phyloP scores from a whole-genome alignment of 331 rosid species.

The Prunus yedoensis region DNA sequence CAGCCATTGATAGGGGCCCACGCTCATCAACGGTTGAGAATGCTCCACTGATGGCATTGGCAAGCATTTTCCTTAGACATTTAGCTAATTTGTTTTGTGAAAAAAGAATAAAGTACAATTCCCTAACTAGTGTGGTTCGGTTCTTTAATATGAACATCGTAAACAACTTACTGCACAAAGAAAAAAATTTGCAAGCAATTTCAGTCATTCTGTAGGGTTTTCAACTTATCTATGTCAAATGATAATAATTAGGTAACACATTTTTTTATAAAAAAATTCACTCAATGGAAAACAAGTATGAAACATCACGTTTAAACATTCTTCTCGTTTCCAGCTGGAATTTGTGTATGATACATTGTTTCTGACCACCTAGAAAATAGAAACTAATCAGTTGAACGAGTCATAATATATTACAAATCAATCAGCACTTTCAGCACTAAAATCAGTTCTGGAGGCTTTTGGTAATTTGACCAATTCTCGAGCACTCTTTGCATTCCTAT shows the following conservation, averaged over 20 bases:
- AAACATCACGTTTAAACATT: background rate
- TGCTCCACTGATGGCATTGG: too few relatives aligned
- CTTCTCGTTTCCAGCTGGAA: constrained; percentile 8
- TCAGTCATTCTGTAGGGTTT: too few relatives aligned
- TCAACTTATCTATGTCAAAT: background rate
- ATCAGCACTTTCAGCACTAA: constrained; percentile 77
- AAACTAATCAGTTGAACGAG: constrained; percentile 6
- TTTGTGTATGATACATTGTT: constrained; percentile 35
- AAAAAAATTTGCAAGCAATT: too few relatives aligned
- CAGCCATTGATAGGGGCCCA: too few relatives aligned
- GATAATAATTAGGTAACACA: background rate
- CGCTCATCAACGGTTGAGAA: too few relatives aligned
- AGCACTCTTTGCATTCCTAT: constrained; percentile 75
- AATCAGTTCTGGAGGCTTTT: constrained; percentile 98
- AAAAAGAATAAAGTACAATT: too few relatives aligned
- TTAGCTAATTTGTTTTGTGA: too few relatives aligned
- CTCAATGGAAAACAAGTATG: background rate
- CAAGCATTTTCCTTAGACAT: too few relatives aligned
- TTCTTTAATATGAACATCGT: too few relatives aligned
- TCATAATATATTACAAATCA: constrained; percentile 36
- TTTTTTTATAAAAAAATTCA: too few relatives aligned
- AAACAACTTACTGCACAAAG: too few relatives aligned
- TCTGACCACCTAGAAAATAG: constrained; percentile 21
- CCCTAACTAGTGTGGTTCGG: too few relatives aligned
- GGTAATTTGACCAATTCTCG: constrained; percentile 80